Base-by-base conservation (phyloP, 1,139 yeast genomes). In the Taphrina pruni region DNA sequence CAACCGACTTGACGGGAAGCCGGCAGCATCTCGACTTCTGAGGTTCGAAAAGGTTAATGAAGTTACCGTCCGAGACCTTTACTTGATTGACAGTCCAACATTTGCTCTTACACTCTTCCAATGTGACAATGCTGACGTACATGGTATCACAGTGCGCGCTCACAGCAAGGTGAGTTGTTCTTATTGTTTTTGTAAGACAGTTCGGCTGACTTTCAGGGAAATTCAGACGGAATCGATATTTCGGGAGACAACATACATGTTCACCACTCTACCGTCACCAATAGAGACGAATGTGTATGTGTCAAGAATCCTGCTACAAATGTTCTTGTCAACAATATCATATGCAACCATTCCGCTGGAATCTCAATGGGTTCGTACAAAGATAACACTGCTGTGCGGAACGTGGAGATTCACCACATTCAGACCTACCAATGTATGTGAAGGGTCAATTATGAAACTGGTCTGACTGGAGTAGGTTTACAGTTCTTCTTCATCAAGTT, bases 221-320 rank as follows among this genome's bases (percentile, higher is more conserved):
- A n/a, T 9, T 11, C 50, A 1, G 60, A 56, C 17, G 60, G 60
- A 11, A 41, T 56, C 17, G 60, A 56, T 35, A n/a, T 56, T 36
- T 38, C 60, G 20, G 60, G 60, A n/a, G 60, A 56, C 35, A 56
- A 56, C 12, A 54, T 54, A 20, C 58, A 54, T 38, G 43, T 54
- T 6, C 58, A 54, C 43, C 43, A 54, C 43, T 36, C 38, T 26
- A 41, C 46, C 8, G 50, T 56, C 20, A 39, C 60, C 32, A 56
- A 56, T 35, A 56, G n/a, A 21, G 60, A 56, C 12, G 60, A 56
- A 12, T 56, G 60, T 56, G 60, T 56, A 11, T 32, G 38, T 17
- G 50, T 41, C 50, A 56, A 56, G 36, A 56, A 3, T 56, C 60
- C 60, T 17, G 26, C 60, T 14, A 20, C 46, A 12, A 39, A 56